Base-by-base conservation (phyloP, 2,329 filamentous ascomycete species). In the Neofusicoccum sp. region DNA sequence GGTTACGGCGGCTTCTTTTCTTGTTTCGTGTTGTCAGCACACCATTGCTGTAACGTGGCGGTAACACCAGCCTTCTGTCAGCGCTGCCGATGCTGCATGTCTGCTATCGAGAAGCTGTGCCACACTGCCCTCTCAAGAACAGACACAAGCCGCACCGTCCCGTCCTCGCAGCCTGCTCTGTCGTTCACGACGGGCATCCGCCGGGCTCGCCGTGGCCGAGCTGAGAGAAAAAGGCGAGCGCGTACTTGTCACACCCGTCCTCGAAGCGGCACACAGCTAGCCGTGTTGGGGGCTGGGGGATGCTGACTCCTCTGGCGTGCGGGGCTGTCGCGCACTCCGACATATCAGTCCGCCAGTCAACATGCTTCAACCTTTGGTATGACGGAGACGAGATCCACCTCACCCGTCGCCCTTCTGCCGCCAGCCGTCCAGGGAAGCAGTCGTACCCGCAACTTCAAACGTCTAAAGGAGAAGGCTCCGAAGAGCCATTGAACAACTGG, bases 401-500 rank as follows among this genome's bases (percentile, higher is more conserved):
- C 38, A 9, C 24, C 20, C 38, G 9, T 56, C 28, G n/a, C 26
- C 14, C 36, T 3, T 14, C 38, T 56, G 51, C 51, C 51, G 38
- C 24, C 24, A 31, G 33, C 36, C 38, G 24, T 41, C 34, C 12
- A n/a, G 38, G 24, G 16, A 16, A 57, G 38, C 36, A 20, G 41
- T 16, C 12, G 4, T 16, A 9, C 8, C 20, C n/a, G n/a, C 41
- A 58, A 58, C 54, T 38, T 58, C 54, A 7, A 58, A 58, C 54
- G 54, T 58, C 16, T 26, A 28, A 47, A 58, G 54, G 58, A 60
- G 58, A 53, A 43, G 28, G 51, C 51, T 56, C 51, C 51, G 51
- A 56, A 5, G 11, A 47, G 38, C 16, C 16, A 7, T 14, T 58
- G 34, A 34, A 31, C 30, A 14, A 58, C 33, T 12, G 20, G 54